phyloP scores from a whole-genome alignment of 306 rosid genomes.

The Ceratonia siliqua region DNA sequence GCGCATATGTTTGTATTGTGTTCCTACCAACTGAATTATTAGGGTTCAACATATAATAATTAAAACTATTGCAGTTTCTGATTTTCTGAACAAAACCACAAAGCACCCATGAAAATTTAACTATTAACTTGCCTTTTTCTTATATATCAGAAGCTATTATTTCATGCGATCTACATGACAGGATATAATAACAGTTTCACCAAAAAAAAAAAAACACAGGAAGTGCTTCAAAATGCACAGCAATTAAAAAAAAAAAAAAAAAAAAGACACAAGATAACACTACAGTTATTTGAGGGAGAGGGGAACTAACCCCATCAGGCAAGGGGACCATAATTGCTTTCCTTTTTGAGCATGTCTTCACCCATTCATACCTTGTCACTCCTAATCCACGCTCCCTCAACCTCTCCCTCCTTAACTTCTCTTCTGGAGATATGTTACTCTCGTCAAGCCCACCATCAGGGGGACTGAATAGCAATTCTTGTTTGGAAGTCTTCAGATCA shows the following conservation, averaged over 20 bases:
- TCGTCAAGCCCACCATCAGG: slow-evolving; percentile 93
- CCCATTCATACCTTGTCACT: slow-evolving; percentile 94
- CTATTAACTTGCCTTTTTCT: neutral
- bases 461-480: slow-evolving; percentile 77
- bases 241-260: neutral
- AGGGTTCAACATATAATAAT: neutral
- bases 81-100: slow-evolving; percentile 13
- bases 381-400: slow-evolving; percentile 93
- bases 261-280: no score
- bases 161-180: neutral
- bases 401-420: slow-evolving; percentile 96
- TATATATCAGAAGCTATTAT: neutral
- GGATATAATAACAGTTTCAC: neutral
- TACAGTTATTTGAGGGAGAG: slow-evolving; percentile 4
- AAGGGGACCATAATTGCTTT: slow-evolving; percentile 85
- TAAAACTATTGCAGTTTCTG: neutral
- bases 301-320: slow-evolving; percentile 89
- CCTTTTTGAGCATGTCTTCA: slow-evolving; percentile 64
- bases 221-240: neutral
- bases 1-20: neutral
- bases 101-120: neutral
- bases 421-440: slow-evolving; percentile 82
- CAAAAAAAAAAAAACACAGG: no score
- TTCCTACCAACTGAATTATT: slow-evolving; percentile 19
- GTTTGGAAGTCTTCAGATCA: slow-evolving; percentile 58